Conservation (phyloP, 345 rosid genomes). For the Eucalyptus marginata region DNA sequence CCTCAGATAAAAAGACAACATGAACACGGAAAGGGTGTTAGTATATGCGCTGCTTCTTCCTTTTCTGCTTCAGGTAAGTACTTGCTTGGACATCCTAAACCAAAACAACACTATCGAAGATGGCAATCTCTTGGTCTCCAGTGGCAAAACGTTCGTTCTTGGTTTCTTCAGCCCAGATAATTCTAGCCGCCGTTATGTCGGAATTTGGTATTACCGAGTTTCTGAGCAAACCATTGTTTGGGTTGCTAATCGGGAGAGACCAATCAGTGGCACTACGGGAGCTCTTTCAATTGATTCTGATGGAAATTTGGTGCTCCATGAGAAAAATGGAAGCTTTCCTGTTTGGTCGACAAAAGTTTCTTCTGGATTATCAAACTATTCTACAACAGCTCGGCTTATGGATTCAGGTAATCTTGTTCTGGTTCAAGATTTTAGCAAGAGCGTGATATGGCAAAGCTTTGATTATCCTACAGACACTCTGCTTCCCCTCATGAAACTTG, state of each 20-base stretch:
- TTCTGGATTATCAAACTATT: neutral
- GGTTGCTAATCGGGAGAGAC: slow-evolving; percentile 70
- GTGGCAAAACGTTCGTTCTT: slow-evolving; percentile 22
- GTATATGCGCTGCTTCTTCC: neutral
- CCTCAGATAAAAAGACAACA: neutral
- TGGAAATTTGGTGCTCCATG: slow-evolving; percentile 1
- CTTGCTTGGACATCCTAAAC: slow-evolving; percentile 8
- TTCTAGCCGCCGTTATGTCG: slow-evolving; percentile 50
- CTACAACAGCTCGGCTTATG: neutral
- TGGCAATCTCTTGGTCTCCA: slow-evolving; percentile 29
- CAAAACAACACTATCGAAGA: slow-evolving; percentile 18
- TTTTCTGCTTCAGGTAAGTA: neutral
- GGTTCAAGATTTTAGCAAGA: neutral
- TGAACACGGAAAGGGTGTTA: neutral
- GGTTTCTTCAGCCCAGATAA: slow-evolving; percentile 51
- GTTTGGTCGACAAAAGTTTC: slow-evolving; percentile 5
- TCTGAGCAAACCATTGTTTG: slow-evolving; percentile 41
- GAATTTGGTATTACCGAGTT: slow-evolving; percentile 60
- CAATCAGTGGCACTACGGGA: slow-evolving; percentile 31
- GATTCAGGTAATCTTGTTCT: slow-evolving; percentile 15
- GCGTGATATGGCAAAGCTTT: slow-evolving; percentile 59
- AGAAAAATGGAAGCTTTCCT: neutral
- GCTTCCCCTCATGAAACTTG: slow-evolving; percentile 5
- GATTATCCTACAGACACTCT: slow-evolving; percentile 56
- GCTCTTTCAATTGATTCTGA: neutral